Percentiles rank a stretch among this genome's conserved stretches.
Conservation (phyloP, 192 early-diverging fungal genomes). For the Rhizoclosmatium sp. region DNA sequence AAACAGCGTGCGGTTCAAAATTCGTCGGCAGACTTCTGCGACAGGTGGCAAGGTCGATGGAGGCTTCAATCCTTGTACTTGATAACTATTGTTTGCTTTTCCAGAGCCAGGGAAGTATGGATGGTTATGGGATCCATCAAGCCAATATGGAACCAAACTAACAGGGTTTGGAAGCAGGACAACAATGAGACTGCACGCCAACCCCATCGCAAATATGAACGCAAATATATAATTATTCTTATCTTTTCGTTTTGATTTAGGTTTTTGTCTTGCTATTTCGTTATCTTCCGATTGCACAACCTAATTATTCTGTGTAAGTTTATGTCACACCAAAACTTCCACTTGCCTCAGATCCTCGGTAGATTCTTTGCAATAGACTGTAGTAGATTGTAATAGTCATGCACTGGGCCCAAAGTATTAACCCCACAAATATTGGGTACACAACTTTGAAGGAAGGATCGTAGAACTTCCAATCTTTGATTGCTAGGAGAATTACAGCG, state of each 20-base stretch:
- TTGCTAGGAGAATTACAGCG: not conserved
- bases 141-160: not conserved
- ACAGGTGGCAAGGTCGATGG: not conserved
- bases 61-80: not conserved
- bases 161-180: too few relatives aligned
- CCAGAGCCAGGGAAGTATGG: not conserved
- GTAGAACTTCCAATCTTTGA: not conserved
- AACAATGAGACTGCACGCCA: not conserved
- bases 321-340: too few relatives aligned
- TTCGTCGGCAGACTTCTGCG: not conserved
- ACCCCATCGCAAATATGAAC: too few relatives aligned
- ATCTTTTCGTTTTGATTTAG: too few relatives aligned
- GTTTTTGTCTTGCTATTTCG: too few relatives aligned
- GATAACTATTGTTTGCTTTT: not conserved
- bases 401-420: not conserved
- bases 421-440: not conserved
- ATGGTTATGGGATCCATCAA: not conserved
- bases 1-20: not conserved
- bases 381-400: not conserved
- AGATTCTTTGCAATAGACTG: not conserved
- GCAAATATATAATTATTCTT: too few relatives aligned
- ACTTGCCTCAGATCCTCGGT: too few relatives aligned
- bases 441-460: not conserved
- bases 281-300: too few relatives aligned
- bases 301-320: too few relatives aligned